Evolutionary conservation across 805 yeast genomes (phyloP).

Genomic region (Schwanniomyces sp.): DNA sequence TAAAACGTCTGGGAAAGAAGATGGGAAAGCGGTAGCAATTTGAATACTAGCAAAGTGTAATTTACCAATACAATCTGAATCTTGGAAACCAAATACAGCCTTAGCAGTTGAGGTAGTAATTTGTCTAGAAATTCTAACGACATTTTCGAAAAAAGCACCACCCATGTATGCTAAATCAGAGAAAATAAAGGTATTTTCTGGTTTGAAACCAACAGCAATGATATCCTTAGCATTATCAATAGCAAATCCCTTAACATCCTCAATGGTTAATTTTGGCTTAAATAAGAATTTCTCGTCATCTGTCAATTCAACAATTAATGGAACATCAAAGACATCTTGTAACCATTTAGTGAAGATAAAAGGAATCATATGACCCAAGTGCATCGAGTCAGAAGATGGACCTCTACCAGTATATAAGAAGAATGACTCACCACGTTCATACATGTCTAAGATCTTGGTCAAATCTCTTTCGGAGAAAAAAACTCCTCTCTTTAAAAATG

Average conservation of each 20-base stretch:
- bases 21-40: slow-evolving; percentile 94
- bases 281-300: slow-evolving; percentile 97
- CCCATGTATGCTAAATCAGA: slow-evolving; percentile 93
- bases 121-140: slow-evolving; percentile 88
- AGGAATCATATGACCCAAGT: slow-evolving; percentile 95
- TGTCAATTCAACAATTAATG: slow-evolving; percentile 88
- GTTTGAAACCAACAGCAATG: slow-evolving; percentile 90
- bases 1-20: slow-evolving; percentile 91
- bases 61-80: slow-evolving; percentile 92
- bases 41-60: slow-evolving; percentile 94
- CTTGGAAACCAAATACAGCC: slow-evolving; percentile 95
- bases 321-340: slow-evolving; percentile 96
- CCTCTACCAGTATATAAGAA: slow-evolving; percentile 97
- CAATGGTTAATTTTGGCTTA: slow-evolving; percentile 85
- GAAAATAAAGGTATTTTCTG: slow-evolving; percentile 92
- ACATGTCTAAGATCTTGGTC: slow-evolving; percentile 72
- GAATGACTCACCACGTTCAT: slow-evolving; percentile 94
- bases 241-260: slow-evolving; percentile 81
- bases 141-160: slow-evolving; percentile 90
- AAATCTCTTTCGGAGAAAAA: slow-evolving; percentile 92
- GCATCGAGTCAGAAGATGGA: slow-evolving; percentile 92
- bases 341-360: slow-evolving; percentile 96
- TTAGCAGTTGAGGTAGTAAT: slow-evolving; percentile 96
- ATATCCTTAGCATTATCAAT: slow-evolving; percentile 87
- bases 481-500: slow-evolving; percentile 83